These are phyloP conservation scores for Halophytophthora polymorphica DNA, from an alignment of 352 stramenopile species.

Conservation along the genomic window DNA sequence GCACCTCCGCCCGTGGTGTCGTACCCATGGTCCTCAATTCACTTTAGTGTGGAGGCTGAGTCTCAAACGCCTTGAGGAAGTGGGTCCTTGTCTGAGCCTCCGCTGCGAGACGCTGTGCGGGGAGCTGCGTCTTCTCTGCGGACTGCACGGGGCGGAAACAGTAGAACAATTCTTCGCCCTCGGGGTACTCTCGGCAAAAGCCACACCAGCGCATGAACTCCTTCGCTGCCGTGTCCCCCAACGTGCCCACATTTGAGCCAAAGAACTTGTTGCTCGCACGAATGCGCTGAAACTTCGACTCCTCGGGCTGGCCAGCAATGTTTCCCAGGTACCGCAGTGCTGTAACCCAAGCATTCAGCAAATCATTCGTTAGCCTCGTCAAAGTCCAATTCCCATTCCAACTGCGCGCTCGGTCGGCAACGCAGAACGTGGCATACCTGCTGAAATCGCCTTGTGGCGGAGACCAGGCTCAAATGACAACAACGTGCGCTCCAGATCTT, in stretches of 20 bases:
- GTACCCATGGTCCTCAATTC: slow-evolving; percentile 7
- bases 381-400: too few relatives aligned
- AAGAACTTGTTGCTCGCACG: slow-evolving; percentile 77
- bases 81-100: slow-evolving; percentile 29
- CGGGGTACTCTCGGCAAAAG: slow-evolving; percentile 22
- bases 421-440: slow-evolving; percentile 21
- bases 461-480: slow-evolving; percentile 7
- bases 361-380: slow-evolving; percentile 3
- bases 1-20: too few relatives aligned
- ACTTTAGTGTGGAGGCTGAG: neutral
- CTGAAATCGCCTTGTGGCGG: slow-evolving; percentile 26
- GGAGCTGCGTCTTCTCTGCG: neutral
- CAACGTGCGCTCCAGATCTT: slow-evolving; percentile 23
- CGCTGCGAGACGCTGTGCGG: slow-evolving; percentile 12
- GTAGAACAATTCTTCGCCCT: slow-evolving; percentile 41
- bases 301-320: slow-evolving; percentile 43
- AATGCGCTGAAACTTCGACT: slow-evolving; percentile 72
- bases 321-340: slow-evolving; percentile 68
- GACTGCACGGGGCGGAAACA: slow-evolving; percentile 22
- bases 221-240: slow-evolving; percentile 16
- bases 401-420: too few relatives aligned
- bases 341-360: slow-evolving; percentile 12
- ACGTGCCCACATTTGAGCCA: slow-evolving; percentile 34
- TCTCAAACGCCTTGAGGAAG: slow-evolving; percentile 29
- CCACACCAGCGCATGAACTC: slow-evolving; percentile 54